Evolutionary conservation across 2,329 filamentous ascomycete species (phyloP), one percentile per base, ranked within the genome.

Genomic region (Mycosphaerelloides madeirae): DNA sequence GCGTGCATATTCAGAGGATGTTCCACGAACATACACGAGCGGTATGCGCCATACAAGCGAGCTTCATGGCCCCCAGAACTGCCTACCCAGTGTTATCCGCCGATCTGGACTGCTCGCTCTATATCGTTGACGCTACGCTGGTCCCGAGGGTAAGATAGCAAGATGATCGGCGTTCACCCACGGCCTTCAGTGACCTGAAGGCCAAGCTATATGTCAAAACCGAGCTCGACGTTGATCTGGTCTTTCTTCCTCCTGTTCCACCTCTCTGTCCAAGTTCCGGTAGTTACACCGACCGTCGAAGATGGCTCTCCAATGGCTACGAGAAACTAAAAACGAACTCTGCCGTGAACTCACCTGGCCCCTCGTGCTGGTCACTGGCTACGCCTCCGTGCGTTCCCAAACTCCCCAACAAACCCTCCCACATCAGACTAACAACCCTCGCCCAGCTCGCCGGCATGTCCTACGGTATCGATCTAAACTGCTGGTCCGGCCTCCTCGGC

Each of bases 391-490:
- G 35, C 14, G 39, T 15, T 33, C 14, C 29, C 16, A 40, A 8
- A 28, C 16, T 18, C 16, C 19, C 29, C 31, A 15, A 6, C 13
- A 8, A 32, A 22, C 12, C 18, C 16, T 7, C 35, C 12, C 12
- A 8, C 16, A 14, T 35, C 32, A 35, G 15, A 22, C 6, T 13
- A 6, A 13, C 22, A 20, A 35, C 12, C 16, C 12, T 7, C 20
- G 13, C 15, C 8, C 29, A 41, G 38, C 20, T 48, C 25, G 46
- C 46, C n/a, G 46, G 46, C 12, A 48, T 48, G 46, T 44, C 41
- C 33, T 48, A 48, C 22, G 46, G 46, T 20, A 12, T 48, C 13
- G 46, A 48, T 28, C 38, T 48, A 5, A 48, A 48, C 34, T 44
- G 41, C 37, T 48, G 41, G 41, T 41, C 37, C 16, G 46, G 46